Percentiles rank a stretch among this genome's conserved stretches.
Evolutionary conservation across 2,329 filamentous ascomycete species (phyloP).

Genomic region (Ampelomyces quisqualis): DNA sequence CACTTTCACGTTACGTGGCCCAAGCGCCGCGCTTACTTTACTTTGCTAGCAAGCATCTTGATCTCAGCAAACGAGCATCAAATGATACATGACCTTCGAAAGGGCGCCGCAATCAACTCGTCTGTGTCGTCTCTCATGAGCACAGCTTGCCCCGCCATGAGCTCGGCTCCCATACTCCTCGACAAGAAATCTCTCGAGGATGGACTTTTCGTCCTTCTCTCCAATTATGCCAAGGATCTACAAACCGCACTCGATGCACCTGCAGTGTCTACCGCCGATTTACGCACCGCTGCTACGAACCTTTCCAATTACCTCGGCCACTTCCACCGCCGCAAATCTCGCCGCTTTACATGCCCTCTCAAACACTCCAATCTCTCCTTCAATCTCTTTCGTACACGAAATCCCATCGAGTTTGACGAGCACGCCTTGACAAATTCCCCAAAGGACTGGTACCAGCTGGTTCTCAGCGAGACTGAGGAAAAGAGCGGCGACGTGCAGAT

Average conservation of each 20-base stretch:
- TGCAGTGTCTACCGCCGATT: not conserved
- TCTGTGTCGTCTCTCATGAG: no score
- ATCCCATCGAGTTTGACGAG: not conserved
- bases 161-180: not conserved
- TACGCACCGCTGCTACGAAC: not conserved
- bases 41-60: no score
- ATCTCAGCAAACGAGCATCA: no score
- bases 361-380: not conserved
- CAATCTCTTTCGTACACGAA: constrained; percentile 1
- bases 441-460: constrained; percentile 2
- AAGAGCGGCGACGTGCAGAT: not conserved
- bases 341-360: not conserved
- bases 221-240: not conserved
- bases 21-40: no score
- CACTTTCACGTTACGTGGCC: no score
- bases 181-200: not conserved
- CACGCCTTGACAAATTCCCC: not conserved
- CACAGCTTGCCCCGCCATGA: not conserved
- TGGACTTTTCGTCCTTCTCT: not conserved
- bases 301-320: not conserved
- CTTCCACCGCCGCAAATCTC: not conserved
- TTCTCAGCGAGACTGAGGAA: not conserved
- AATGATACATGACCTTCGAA: not conserved
- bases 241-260: not conserved
- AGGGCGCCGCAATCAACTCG: not conserved